Base-by-base conservation (phyloP, 2,329 filamentous ascomycete species). In the Alternaria gansuensis region DNA sequence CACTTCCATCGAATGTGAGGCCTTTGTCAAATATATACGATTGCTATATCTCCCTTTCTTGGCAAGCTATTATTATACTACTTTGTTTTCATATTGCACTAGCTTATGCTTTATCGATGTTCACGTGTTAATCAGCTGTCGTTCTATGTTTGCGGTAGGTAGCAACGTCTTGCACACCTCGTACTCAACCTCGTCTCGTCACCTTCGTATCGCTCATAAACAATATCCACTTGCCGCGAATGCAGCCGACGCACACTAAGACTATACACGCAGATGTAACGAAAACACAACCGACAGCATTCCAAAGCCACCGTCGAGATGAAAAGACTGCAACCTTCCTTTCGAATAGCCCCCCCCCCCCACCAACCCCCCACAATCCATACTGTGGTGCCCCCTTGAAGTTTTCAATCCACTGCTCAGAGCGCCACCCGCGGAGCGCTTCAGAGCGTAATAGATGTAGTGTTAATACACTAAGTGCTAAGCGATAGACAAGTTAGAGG, bases 21-120 rank as follows among this genome's bases (percentile, higher is more conserved):
- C 36, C 13, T 17, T 34, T 37, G 57, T 52, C 29, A 31, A 52
- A 23, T 46, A 56, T 40, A 48, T 57, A 60, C 39, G 41, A 23
- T 33, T 33, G 44, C 31, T 3, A 36, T 11, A 34, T 4, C 4
- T n/a, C 21, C 21, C 21, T 21, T 48, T 34, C 44, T 48, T 23
- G 44, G 44, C 44, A 34, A 24, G 36, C 21, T 41, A 51, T 51
- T 51, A 41, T 23, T 39, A 50, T 51, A 41, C 36, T 36, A 51
- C 17, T 31, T 9, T 41, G 36, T 51, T 41, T 26, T 29, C 17
- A 41, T 31, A 36, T 33, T 24, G 37, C 36, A 28, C 37, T n/a
- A 40, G 17, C 37, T 23, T 24, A 26, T 34, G 17, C 36, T 24
- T n/a, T 33, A 24, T 31, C 49, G 1, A 41, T 31, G 29, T 51